phyloP scores from a whole-genome alignment of 495 filamentous ascomycete species.

The Aspergillus haitiensis region DNA sequence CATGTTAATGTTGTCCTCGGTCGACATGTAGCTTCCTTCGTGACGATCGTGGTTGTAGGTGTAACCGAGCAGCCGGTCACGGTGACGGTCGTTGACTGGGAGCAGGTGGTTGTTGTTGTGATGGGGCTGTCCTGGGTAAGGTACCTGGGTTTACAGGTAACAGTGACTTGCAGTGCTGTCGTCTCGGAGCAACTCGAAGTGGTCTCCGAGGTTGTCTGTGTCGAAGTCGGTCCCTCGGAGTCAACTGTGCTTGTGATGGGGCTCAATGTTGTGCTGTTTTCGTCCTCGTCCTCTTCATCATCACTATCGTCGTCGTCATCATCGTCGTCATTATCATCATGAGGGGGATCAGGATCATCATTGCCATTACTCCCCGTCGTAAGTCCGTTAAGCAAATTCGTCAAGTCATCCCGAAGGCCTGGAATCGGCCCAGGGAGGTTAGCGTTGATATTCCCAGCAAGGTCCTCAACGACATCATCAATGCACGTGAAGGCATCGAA shows the following conservation, averaged over 20 bases:
- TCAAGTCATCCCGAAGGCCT: not conserved
- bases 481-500: not conserved
- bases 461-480: not conserved
- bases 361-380: not conserved
- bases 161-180: too few relatives aligned
- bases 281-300: not conserved
- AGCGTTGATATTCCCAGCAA: not conserved
- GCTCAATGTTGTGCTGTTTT: not conserved
- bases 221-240: not conserved
- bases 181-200: too few relatives aligned
- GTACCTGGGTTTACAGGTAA: too few relatives aligned
- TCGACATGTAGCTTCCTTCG: too few relatives aligned
- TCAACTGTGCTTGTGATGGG: too few relatives aligned
- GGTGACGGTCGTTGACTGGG: too few relatives aligned
- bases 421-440: not conserved
- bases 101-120: too few relatives aligned
- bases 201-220: not conserved
- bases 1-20: constrained; percentile 8
- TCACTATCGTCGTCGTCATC: not conserved
- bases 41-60: constrained; percentile 1
- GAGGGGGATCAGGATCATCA: not conserved
- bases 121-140: too few relatives aligned
- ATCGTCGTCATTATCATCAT: not conserved
- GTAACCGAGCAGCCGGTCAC: too few relatives aligned
- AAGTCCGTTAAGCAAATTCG: not conserved